A percentile compares a stretch with the other conserved stretches of the same genome.
Conservation (phyloP, 805 yeast genomes). For the Candida fluviatilis region DNA sequence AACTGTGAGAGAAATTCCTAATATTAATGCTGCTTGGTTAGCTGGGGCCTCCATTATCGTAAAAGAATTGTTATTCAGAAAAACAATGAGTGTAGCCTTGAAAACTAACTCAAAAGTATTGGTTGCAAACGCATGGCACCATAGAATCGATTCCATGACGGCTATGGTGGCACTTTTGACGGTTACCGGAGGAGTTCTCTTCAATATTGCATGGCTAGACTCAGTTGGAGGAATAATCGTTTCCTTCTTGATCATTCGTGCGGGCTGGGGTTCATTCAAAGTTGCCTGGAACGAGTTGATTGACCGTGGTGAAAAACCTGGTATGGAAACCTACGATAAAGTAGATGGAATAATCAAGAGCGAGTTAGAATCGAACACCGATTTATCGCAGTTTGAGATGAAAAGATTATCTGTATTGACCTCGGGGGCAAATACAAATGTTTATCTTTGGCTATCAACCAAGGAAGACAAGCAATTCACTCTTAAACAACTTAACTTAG, state of each 20-base stretch:
- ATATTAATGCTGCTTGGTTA: conserved; percentile 93
- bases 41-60: conserved; percentile 84
- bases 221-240: conserved; percentile 90
- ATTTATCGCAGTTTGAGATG: conserved; percentile 27
- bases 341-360: conserved; percentile 37
- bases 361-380: conserved; percentile 20
- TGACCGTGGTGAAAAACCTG: conserved; percentile 60
- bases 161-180: conserved; percentile 87
- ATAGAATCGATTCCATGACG: conserved; percentile 89
- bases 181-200: conserved; percentile 77
- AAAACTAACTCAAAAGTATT: conserved; percentile 81
- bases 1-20: conserved; percentile 25
- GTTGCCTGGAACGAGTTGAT: conserved; percentile 71
- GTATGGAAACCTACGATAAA: conserved; percentile 45
- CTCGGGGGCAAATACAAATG: conserved; percentile 55
- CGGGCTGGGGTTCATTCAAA: conserved; percentile 74
- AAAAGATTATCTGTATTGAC: conserved; percentile 45
- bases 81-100: conserved; percentile 77
- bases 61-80: conserved; percentile 84
- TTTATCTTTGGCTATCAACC: conserved; percentile 27
- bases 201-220: conserved; percentile 80
- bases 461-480: conserved; percentile 20
- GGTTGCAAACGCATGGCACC: conserved; percentile 98
- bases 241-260: conserved; percentile 73
- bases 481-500: conserved; percentile 24